phyloP scores from a whole-genome alignment of 2,329 filamentous ascomycete genomes.

The Neurospora sp. region DNA sequence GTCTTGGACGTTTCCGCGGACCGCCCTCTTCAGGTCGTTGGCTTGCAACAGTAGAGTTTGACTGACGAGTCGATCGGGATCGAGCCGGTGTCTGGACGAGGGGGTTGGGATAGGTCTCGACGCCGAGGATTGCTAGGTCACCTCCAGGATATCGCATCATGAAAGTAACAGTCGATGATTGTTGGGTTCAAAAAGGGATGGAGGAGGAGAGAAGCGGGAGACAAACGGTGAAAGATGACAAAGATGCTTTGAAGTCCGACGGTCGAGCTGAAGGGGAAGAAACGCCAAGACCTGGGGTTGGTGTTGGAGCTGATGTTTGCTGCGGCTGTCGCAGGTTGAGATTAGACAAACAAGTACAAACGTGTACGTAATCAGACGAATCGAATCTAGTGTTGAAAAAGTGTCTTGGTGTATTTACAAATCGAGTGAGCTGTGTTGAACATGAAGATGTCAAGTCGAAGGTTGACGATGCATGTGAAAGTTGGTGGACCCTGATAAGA shows the following conservation, averaged over 20 bases:
- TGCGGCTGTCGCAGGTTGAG: background rate
- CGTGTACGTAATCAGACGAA: background rate
- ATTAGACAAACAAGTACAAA: background rate
- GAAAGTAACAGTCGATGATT: conserved; percentile 1
- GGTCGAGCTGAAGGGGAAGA: background rate
- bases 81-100: conserved; percentile 10
- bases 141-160: conserved; percentile 22
- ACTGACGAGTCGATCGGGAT: conserved; percentile 9
- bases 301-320: background rate
- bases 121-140: conserved; percentile 35
- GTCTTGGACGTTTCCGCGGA: conserved; percentile 26
- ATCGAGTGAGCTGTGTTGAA: background rate
- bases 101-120: conserved; percentile 33
- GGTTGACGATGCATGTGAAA: background rate
- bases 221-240: background rate
- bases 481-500: background rate
- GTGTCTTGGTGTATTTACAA: background rate
- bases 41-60: background rate
- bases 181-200: background rate
- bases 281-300: background rate
- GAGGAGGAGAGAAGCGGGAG: background rate
- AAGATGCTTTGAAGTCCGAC: background rate
- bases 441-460: background rate
- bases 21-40: conserved; percentile 11
- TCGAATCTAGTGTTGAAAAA: background rate